Base-by-base conservation (phyloP, 305 asterid genomes). In the Ilex paraguariensis region DNA sequence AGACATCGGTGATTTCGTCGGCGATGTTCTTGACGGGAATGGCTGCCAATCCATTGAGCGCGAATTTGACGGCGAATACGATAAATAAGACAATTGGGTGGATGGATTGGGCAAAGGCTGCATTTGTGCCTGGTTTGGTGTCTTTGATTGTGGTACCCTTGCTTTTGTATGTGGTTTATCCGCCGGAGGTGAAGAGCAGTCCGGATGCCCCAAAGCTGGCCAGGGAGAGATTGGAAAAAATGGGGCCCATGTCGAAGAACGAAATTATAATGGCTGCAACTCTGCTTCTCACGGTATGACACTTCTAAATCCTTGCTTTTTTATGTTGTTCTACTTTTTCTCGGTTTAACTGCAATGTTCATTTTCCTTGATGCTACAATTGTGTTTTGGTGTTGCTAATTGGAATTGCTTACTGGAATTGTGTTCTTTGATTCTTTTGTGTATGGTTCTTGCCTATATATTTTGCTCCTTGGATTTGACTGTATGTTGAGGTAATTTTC, bases 91-190 rank as follows among this genome's bases (percentile, higher is more conserved):
- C 87, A 0, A 87, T 93, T 65, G 92, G 91, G 31, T 93, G 97
- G 99, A 84, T 90, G 96, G 99, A 93, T 81, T 93, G 99, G 99
- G 97, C 99, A 31, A 86, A 87, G 82, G 99, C 97, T 16, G 99
- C 99, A 3, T 73, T 93, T 15, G 96, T 93, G 36, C 97, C 97
- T 0, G 97, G 97, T 15, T 59, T 93, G 68, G 88, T 86, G 28
- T 90, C 97, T 0, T 73, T 93, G 69, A 31, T 84, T 15, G 95
- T 93, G 48, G 99, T 93, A 13, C 97, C 97, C 3, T 57, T 87
- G 65, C 45, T 93, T 68, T 73, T 84, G 71, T 84, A 81, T 45
- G 21, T 81, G 32, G 69, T 84, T 32, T 84, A 81, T 70, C 97
- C 97, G 0, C 97, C 97, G 0, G 66, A 80, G 0, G 80, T 90